Evolutionary conservation across 2,329 filamentous ascomycete species (phyloP), one percentile per base, ranked within the genome.

Genomic region (Xylaria sp.): DNA sequence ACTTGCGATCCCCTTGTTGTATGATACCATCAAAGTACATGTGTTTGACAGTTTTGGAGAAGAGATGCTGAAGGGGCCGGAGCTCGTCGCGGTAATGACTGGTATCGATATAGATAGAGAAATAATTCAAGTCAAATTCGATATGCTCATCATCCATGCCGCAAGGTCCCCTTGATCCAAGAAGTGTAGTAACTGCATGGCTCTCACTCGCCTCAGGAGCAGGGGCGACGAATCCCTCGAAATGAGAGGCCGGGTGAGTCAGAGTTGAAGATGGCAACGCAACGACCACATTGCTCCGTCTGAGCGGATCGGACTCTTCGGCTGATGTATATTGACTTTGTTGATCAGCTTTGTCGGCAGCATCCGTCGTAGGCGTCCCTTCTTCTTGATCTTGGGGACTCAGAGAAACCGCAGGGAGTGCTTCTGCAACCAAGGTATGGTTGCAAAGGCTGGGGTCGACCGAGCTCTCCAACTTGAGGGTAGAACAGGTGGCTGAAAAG

Each of bases 21-120:
- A 94, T 76, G 0, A 86, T 76, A 0, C 91, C 91, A 71, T 92
- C 88, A 46, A 93, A 88, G 55, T 82, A 87, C 63, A 89, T 4
- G 69, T 74, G 18, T 75, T 77, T 48, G 78, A 79, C 0, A 25
- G 73, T 77, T 18, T 77, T 79, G 1, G 81, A 82, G 2, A 83
- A 79, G 0, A 91, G 80, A 9, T 86, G 79, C 25, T 91, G 84
- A 0, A 92, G 78, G 0, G 87, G 80, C 5, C 84, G 80, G 75
- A 92, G 83, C 69, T 91, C 88, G 58, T 80, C 0, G 80, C 78
- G 63, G 84, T 82, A 0, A 69, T 34, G 0, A 52, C 28, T 0
- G 73, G 71, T 58, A 55, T 84, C 75, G 28, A 83, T 78, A 73
- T 91, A 92, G 1, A 91, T 80, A 2, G 82, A 82, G 74, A 92